Percentiles rank a stretch among this genome's conserved stretches.
phyloP scores from a whole-genome alignment of 305 asterid genomes.

The Solanum hybrid region DNA sequence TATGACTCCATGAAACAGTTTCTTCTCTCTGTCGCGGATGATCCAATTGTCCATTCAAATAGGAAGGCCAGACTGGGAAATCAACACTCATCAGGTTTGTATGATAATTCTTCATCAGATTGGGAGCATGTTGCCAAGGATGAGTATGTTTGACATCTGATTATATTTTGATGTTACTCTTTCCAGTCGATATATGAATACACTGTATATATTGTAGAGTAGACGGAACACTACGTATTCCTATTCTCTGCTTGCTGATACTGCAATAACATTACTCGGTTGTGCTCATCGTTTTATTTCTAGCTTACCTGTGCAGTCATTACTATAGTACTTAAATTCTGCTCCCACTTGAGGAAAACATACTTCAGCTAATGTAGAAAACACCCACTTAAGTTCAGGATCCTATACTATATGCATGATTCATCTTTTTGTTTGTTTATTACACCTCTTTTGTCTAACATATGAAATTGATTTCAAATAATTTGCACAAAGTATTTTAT shows the following conservation, averaged over 20 bases:
- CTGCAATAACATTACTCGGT: background rate
- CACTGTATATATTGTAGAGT: constrained; percentile 1
- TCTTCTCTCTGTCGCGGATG: constrained; percentile 24
- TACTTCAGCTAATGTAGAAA: background rate
- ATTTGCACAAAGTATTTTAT: background rate
- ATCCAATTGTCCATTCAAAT: constrained; percentile 18
- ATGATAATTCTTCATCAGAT: constrained; percentile 55
- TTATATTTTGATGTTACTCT: background rate
- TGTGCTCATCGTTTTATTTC: background rate
- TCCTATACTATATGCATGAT: background rate
- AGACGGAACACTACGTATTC: background rate
- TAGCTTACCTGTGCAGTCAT: background rate
- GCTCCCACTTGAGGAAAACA: background rate
- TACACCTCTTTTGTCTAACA: background rate
- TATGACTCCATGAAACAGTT: constrained; percentile 29
- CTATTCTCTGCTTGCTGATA: background rate
- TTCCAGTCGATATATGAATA: background rate
- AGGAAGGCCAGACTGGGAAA: constrained; percentile 14
- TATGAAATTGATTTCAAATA: background rate
- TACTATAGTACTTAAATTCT: background rate
- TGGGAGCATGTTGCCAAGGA: constrained; percentile 90
- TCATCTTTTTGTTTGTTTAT: background rate
- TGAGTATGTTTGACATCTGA: constrained; percentile 43
- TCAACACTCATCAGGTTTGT: constrained; percentile 27
- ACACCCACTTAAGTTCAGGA: background rate